Percentiles rank a stretch among this genome's conserved stretches.
phyloP scores from a whole-genome alignment of 129 eudicot species.

The Flaveria ramosissima region DNA sequence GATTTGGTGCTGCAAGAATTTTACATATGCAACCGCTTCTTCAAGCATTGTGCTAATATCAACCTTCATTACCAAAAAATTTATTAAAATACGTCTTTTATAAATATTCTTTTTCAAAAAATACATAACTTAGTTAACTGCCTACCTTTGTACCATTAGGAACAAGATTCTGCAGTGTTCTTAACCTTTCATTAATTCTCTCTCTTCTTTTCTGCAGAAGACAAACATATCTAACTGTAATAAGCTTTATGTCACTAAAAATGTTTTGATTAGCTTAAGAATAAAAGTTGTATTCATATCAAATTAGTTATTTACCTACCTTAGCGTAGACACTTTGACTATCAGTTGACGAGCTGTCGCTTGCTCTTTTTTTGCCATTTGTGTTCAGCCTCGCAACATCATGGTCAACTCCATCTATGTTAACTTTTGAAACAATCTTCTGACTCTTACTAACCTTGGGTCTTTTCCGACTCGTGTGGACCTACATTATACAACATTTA shows the following conservation, averaged over 20 bases:
- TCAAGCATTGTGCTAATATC: constrained; percentile 88
- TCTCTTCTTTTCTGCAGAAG: constrained; percentile 73
- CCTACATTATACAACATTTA: constrained; percentile 32
- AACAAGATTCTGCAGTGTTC: constrained; percentile 64
- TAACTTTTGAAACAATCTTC: constrained; percentile 14
- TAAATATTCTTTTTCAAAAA: not conserved
- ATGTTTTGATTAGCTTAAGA: not conserved
- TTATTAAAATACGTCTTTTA: not conserved
- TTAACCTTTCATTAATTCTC: constrained; percentile 65
- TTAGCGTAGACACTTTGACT: constrained; percentile 79
- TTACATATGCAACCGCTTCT: constrained; percentile 66
- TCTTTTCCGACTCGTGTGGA: constrained; percentile 45
- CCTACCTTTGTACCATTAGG: constrained; percentile 82
- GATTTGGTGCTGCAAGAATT: constrained; percentile 60
- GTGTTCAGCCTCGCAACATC: constrained; percentile 37
- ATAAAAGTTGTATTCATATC: not conserved
- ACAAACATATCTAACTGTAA: not conserved
- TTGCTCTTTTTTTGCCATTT: constrained; percentile 55
- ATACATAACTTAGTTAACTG: not conserved
- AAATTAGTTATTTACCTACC: constrained; percentile 35
- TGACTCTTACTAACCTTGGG: constrained; percentile 39
- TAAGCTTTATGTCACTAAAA: not conserved
- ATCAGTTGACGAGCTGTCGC: constrained; percentile 58
- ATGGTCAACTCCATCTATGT: constrained; percentile 4
- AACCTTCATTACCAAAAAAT: constrained; percentile 42